Conservation (phyloP, 352 stramenopile genomes). For the Phytophthora tentaculata region DNA sequence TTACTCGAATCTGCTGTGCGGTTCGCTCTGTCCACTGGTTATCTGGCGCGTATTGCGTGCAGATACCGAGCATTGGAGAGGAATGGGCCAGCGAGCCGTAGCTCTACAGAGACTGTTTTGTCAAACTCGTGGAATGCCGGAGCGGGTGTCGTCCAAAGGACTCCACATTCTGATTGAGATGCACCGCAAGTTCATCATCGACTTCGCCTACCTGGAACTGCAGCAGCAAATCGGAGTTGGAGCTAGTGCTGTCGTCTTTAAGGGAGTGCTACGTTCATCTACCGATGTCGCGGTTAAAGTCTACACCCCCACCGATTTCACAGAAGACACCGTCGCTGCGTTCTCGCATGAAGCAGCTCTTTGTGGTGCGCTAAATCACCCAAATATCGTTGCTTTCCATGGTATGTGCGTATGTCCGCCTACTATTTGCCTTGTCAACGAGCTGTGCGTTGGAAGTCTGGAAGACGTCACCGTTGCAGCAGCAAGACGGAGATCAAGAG, state of each 20-base stretch:
- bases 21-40: slow-evolving; percentile 58
- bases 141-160: slow-evolving; percentile 61
- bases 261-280: slow-evolving; percentile 49
- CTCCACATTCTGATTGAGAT: slow-evolving; percentile 76
- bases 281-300: slow-evolving; percentile 72
- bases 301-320: slow-evolving; percentile 69
- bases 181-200: slow-evolving; percentile 77
- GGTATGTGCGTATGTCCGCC: slow-evolving; percentile 70
- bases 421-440: slow-evolving; percentile 71
- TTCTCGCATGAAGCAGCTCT: slow-evolving; percentile 72
- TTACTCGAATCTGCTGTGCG: slow-evolving; percentile 65
- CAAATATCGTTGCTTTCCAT: slow-evolving; percentile 71
- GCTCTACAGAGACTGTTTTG: slow-evolving; percentile 52
- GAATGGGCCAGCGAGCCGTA: slow-evolving; percentile 53
- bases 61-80: slow-evolving; percentile 69
- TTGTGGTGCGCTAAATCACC: slow-evolving; percentile 60
- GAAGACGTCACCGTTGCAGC: slow-evolving; percentile 59
- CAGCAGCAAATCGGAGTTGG: slow-evolving; percentile 59
- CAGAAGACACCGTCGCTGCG: slow-evolving; percentile 56
- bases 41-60: slow-evolving; percentile 66
- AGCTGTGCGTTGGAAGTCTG: slow-evolving; percentile 69
- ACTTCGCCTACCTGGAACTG: slow-evolving; percentile 69
- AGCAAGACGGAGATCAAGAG: slow-evolving; percentile 29
- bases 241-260: slow-evolving; percentile 58
- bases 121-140: slow-evolving; percentile 49